These are phyloP conservation scores for Astrocystis sublimbata DNA, from an alignment of 495 filamentous ascomycete genomes.

Conservation along the genomic window DNA sequence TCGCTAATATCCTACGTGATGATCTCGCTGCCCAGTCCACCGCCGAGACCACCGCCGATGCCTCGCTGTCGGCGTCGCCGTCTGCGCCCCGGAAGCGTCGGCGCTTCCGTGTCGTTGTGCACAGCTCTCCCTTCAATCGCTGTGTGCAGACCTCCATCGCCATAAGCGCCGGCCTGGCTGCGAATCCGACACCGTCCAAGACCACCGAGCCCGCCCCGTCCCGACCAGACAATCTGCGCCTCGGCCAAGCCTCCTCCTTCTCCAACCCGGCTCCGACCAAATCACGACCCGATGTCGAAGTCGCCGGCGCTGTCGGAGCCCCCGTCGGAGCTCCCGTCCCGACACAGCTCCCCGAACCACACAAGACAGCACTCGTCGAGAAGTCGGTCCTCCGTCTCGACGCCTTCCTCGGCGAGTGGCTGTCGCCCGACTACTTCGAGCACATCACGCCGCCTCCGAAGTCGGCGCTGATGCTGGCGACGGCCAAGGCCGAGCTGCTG, in stretches of 20 bases:
- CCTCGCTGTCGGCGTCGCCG: not conserved
- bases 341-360: not conserved
- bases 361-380: conserved; percentile 24
- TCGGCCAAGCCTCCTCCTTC: conserved; percentile 23
- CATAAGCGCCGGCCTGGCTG: conserved; percentile 83
- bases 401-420: conserved; percentile 93
- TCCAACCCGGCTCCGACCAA: conserved; percentile 22
- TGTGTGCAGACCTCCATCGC: conserved; percentile 92
- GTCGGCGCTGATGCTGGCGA: conserved; percentile 80
- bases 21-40: conserved; percentile 42
- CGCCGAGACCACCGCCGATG: conserved; percentile 29
- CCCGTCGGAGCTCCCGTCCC: too few species aligned
- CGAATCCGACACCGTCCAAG: conserved; percentile 46
- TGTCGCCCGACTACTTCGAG: conserved; percentile 89
- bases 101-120: conserved; percentile 78
- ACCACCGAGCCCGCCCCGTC: conserved; percentile 31
- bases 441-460: conserved; percentile 85
- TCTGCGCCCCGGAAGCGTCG: conserved; percentile 44
- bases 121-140: conserved; percentile 88
- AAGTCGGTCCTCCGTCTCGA: conserved; percentile 76
- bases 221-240: conserved; percentile 16
- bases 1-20: conserved; percentile 68
- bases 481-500: conserved; percentile 81
- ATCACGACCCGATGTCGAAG: conserved; percentile 23
- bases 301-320: too few species aligned